A percentile compares a stretch with the other conserved stretches of the same genome.
phyloP scores from a whole-genome alignment of 441 rosid genomes.

The Bruguiera hainesii region DNA sequence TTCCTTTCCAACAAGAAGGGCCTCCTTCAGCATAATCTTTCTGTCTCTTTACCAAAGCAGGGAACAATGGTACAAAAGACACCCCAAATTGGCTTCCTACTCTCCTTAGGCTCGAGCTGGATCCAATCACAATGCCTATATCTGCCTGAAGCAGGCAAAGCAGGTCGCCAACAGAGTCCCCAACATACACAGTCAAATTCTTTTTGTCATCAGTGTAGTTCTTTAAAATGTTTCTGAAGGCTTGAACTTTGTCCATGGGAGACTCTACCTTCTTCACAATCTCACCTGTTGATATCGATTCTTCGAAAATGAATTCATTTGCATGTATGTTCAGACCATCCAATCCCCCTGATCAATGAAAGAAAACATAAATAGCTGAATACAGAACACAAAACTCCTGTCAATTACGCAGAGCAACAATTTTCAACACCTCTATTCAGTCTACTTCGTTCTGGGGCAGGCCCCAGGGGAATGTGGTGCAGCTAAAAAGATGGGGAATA shows the following conservation, averaged over 20 bases:
- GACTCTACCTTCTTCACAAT: constrained; percentile 64
- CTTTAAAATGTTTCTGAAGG: constrained; percentile 47
- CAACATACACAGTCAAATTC: constrained; percentile 64
- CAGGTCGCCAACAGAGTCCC: constrained; percentile 84
- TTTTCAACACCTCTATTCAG: background rate
- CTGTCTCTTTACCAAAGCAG: constrained; percentile 72
- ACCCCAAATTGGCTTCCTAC: constrained; percentile 78
- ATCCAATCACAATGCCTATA: constrained; percentile 80
- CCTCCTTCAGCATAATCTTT: constrained; percentile 43
- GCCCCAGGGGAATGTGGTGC: too few relatives aligned
- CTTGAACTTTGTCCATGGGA: constrained; percentile 65
- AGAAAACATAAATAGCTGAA: constrained; percentile 1
- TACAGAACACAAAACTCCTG: background rate
- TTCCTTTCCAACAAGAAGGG: constrained; percentile 55
- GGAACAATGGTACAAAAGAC: constrained; percentile 67
- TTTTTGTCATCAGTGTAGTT: constrained; percentile 34
- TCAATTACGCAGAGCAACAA: background rate
- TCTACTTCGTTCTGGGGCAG: too few relatives aligned
- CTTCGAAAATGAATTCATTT: constrained; percentile 68
- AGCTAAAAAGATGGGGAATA: too few relatives aligned
- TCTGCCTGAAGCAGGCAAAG: constrained; percentile 91
- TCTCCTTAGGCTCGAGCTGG: constrained; percentile 77
- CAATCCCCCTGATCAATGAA: constrained; percentile 45
- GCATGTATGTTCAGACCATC: constrained; percentile 62
- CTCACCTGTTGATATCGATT: constrained; percentile 72